These are phyloP conservation scores for Fusarium guadeloupense DNA, from an alignment of 2,329 filamentous ascomycete genomes.

Conservation along the genomic window DNA sequence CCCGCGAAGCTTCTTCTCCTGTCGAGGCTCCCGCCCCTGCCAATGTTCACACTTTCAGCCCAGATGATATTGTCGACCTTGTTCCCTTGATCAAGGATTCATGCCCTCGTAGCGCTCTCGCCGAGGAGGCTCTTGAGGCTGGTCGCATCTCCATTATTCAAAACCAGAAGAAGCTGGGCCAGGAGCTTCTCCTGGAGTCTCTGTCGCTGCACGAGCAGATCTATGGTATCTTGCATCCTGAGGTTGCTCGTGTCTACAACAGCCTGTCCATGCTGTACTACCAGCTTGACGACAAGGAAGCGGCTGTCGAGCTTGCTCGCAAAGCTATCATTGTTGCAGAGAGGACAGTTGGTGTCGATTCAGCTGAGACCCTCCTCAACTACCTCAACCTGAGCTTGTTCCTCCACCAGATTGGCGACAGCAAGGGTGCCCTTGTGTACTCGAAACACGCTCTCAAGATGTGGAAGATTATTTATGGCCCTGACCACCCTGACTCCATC, in stretches of 20 bases:
- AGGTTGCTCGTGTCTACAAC: slow-evolving; percentile 95
- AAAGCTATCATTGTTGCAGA: slow-evolving; percentile 98
- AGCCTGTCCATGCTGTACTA: slow-evolving; percentile 96
- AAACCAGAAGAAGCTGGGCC: slow-evolving; percentile 92
- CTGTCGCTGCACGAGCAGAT: slow-evolving; percentile 97
- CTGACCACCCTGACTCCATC: slow-evolving; percentile 94
- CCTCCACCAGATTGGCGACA: slow-evolving; percentile 91
- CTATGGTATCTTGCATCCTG: slow-evolving; percentile 95
- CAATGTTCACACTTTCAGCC: slow-evolving; percentile 66
- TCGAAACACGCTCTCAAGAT: slow-evolving; percentile 92
- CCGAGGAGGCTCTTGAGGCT: slow-evolving; percentile 95
- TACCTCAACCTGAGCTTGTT: slow-evolving; percentile 97
- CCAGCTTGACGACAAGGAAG: slow-evolving; percentile 96
- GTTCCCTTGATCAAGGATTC: slow-evolving; percentile 97
- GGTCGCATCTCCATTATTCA: slow-evolving; percentile 96
- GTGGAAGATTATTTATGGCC: slow-evolving; percentile 96
- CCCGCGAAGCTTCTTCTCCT: slow-evolving; percentile 65
- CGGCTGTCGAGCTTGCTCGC: slow-evolving; percentile 91
- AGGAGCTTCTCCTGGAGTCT: slow-evolving; percentile 95
- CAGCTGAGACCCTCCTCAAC: slow-evolving; percentile 90
- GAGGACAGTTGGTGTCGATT: slow-evolving; percentile 91
- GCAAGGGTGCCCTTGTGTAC: slow-evolving; percentile 84
- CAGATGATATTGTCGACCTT: slow-evolving; percentile 89
- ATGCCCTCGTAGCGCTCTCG: slow-evolving; percentile 85
- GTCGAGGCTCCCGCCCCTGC: slow-evolving; percentile 55